phyloP scores from a whole-genome alignment of 495 filamentous ascomycete species.

The Xylaria acuta region DNA sequence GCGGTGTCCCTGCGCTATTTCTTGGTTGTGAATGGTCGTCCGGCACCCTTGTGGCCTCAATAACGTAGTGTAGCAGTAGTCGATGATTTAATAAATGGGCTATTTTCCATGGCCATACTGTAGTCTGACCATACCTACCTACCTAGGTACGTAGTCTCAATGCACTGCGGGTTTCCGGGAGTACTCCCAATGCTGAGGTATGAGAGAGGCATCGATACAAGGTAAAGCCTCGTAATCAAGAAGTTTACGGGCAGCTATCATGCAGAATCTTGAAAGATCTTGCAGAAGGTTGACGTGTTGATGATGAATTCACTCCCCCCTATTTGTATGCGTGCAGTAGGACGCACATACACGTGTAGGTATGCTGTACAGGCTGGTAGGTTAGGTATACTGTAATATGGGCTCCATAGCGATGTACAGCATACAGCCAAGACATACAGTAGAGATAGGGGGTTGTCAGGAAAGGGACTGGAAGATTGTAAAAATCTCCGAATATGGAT shows the following conservation, averaged over 20 bases:
- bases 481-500: slow-evolving; percentile 11
- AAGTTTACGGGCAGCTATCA: background rate
- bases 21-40: slow-evolving; percentile 10
- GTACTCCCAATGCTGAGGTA: background rate
- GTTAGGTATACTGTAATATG: background rate
- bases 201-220: background rate
- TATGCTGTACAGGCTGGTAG: background rate
- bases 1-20: background rate
- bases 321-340: background rate
- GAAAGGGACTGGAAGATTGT: slow-evolving; percentile 21
- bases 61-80: no score
- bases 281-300: background rate
- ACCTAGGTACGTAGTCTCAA: no score
- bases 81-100: background rate
- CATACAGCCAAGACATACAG: slow-evolving; percentile 12
- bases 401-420: background rate
- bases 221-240: slow-evolving; percentile 1
- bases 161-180: background rate
- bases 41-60: background rate
- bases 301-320: slow-evolving; percentile 4
- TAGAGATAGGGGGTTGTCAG: slow-evolving; percentile 5
- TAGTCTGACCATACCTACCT: background rate
- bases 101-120: background rate
- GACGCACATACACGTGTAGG: background rate
- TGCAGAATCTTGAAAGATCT: slow-evolving; percentile 11